Conservation (phyloP, 352 stramenopile species). For the Pelagophyceae sp. region DNA sequence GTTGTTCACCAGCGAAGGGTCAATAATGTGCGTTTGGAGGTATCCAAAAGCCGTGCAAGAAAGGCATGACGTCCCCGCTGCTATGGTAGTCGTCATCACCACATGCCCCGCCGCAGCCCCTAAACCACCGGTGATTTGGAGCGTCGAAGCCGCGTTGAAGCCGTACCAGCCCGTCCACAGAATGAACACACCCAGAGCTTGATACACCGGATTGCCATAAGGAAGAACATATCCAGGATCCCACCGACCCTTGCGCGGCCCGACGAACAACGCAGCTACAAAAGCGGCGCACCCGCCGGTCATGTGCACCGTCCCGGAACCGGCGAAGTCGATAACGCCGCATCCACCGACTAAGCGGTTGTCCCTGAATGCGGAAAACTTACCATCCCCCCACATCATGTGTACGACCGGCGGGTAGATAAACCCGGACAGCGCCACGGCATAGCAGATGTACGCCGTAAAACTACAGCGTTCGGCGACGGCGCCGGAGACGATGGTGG, state of each 20-base stretch:
- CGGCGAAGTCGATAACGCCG: slow-evolving; percentile 60
- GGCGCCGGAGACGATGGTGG: slow-evolving; percentile 60
- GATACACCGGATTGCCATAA: slow-evolving; percentile 42
- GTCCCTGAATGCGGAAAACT: slow-evolving; percentile 33
- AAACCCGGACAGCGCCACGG: slow-evolving; percentile 37
- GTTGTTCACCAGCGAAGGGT: slow-evolving; percentile 47
- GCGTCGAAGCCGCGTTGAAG: slow-evolving; percentile 47
- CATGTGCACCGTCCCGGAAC: slow-evolving; percentile 23
- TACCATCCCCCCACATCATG: slow-evolving; percentile 34
- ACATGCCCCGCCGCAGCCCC: slow-evolving; percentile 29
- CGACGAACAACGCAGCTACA: slow-evolving; percentile 53
- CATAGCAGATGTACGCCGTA: slow-evolving; percentile 37
- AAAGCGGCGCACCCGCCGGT: slow-evolving; percentile 54
- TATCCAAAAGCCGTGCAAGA: slow-evolving; percentile 30
- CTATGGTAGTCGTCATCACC: slow-evolving; percentile 42
- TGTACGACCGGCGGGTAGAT: slow-evolving; percentile 42
- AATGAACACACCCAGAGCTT: slow-evolving; percentile 58
- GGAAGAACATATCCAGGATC: slow-evolving; percentile 42
- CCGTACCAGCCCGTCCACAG: slow-evolving; percentile 65
- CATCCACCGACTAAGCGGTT: slow-evolving; percentile 40
- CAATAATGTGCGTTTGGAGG: slow-evolving; percentile 36
- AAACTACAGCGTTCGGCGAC: slow-evolving; percentile 52
- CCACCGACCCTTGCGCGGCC: slow-evolving; percentile 48
- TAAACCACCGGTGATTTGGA: slow-evolving; percentile 23
- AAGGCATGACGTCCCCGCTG: slow-evolving; percentile 32